These are phyloP conservation scores for Hypsizygus ulmarius DNA, from an alignment of 1,284 basidiomycete genomes.

Conservation along the genomic window DNA sequence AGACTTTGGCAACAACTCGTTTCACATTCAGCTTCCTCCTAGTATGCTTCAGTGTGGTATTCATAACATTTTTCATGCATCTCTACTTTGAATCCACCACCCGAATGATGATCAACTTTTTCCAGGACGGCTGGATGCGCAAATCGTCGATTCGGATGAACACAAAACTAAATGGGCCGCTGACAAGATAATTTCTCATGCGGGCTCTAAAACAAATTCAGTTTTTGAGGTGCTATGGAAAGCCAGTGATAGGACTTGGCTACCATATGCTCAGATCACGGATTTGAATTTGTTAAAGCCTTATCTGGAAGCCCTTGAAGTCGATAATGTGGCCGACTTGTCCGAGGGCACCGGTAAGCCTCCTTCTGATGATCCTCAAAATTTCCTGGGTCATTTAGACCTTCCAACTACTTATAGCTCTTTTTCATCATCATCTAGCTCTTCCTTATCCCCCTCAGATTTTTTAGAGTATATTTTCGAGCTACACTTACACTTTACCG, in stretches of 20 bases:
- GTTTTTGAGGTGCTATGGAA: conserved; percentile 21
- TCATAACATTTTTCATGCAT: conserved; percentile 10
- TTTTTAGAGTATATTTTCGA: too few species aligned
- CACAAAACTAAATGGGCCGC: conserved; percentile 8
- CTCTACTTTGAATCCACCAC: conserved; percentile 7
- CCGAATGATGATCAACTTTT: conserved; percentile 15
- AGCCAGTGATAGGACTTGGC: conserved; percentile 21
- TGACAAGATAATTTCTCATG: conserved; percentile 12
- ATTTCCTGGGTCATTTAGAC: background rate
- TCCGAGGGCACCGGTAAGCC: background rate
- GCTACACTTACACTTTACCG: too few species aligned
- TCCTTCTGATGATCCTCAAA: background rate
- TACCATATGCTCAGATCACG: conserved; percentile 11
- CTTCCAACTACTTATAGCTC: too few species aligned
- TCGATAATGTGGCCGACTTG: background rate
- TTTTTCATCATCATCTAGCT: background rate
- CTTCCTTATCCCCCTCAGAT: background rate
- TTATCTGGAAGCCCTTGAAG: background rate
- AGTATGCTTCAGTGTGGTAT: conserved; percentile 5
- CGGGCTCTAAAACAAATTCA: conserved; percentile 4
- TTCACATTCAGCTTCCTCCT: background rate
- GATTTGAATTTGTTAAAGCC: background rate
- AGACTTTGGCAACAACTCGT: conserved; percentile 8
- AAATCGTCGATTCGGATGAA: background rate
- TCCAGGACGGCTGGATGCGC: conserved; percentile 7